Base-by-base conservation (phyloP, 768 basidiomycete genomes). In the Mrakia frigida region DNA sequence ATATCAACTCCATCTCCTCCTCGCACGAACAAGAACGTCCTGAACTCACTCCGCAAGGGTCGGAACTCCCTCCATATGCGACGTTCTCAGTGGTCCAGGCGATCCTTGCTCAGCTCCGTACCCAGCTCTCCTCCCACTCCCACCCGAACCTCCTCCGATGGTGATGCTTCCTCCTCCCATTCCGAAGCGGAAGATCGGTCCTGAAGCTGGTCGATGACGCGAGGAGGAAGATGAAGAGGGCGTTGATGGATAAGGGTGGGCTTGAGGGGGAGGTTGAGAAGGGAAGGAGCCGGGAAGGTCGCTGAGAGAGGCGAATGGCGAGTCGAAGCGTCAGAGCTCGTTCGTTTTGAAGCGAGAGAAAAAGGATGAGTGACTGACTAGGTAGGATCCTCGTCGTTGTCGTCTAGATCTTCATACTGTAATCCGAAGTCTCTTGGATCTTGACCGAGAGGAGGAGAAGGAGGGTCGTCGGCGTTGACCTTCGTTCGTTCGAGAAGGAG, bases 131-230 rank as follows among this genome's bases (percentile, higher is more conserved):
- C 74, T 56, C 21, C 74, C 70, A 18, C 70, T 70, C 7, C 56
- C 63, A 3, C 63, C 52, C 37, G 35, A 56, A 31, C 76, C 76
- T 61, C 76, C 76, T 33, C 76, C 76, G 50, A 77, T 70, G 21
- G 68, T 75, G 41, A 75, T 69, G 53, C 52, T 35, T 33, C 74
- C 74, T 31, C 74, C 74, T 59, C 74, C 67, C 43, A 68, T 50
- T 28, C 74, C 68, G 52, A 75, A 70, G 16, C 74, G 74, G 69
- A 75, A 75, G 52, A 74, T 41, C 0, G 56, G 74, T 23, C 46
- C 53, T 33, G 50, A 14, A 18, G 74, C 18, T 16, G 60, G 52
- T 10, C 28, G 52, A 18, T 53, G 74, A 33, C 52, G 68, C 35
- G 28, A n/a, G 25, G 28, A 18, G 53, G 67, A 6, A 18, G 56